Conservation (phyloP, 2,329 filamentous ascomycete species). For the Parastagonospora avenae region DNA sequence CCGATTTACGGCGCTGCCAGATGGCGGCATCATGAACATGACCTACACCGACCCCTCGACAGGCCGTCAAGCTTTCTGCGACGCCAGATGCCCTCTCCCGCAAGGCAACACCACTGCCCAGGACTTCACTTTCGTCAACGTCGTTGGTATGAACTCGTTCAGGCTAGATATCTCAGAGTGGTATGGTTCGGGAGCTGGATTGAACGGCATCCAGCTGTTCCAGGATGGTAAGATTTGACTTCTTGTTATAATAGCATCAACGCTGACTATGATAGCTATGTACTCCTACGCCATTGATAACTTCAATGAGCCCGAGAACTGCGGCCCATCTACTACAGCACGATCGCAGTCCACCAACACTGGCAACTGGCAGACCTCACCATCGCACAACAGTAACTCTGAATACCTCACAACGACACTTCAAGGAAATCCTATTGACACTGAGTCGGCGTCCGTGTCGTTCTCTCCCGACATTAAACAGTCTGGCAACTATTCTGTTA, state of each 20-base stretch:
- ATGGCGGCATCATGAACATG: conserved; percentile 94
- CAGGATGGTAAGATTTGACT: conserved; percentile 61
- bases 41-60: conserved; percentile 79
- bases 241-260: not conserved
- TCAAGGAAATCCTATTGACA: conserved; percentile 58
- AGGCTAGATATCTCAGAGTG: conserved; percentile 83
- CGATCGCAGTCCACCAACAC: conserved; percentile 63
- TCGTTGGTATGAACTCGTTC: conserved; percentile 89
- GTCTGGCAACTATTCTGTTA: conserved; percentile 89
- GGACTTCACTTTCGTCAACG: conserved; percentile 91
- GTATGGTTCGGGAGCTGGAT: conserved; percentile 83
- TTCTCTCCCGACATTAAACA: conserved; percentile 85
- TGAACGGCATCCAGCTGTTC: conserved; percentile 86
- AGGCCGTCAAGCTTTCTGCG: conserved; percentile 73
- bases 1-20: conserved; percentile 81
- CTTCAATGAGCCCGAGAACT: conserved; percentile 89
- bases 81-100: conserved; percentile 83
- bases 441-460: conserved; percentile 69
- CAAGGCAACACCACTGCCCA: conserved; percentile 71
- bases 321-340: conserved; percentile 63
- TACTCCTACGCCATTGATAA: conserved; percentile 81
- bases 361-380: conserved; percentile 74
- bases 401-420: conserved; percentile 77
- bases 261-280: conserved; percentile 60
- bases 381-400: conserved; percentile 71